Percentiles rank a stretch among this genome's conserved stretches.
phyloP scores from a whole-genome alignment of 768 basidiomycete genomes.

The Leccinum barrowsii region DNA sequence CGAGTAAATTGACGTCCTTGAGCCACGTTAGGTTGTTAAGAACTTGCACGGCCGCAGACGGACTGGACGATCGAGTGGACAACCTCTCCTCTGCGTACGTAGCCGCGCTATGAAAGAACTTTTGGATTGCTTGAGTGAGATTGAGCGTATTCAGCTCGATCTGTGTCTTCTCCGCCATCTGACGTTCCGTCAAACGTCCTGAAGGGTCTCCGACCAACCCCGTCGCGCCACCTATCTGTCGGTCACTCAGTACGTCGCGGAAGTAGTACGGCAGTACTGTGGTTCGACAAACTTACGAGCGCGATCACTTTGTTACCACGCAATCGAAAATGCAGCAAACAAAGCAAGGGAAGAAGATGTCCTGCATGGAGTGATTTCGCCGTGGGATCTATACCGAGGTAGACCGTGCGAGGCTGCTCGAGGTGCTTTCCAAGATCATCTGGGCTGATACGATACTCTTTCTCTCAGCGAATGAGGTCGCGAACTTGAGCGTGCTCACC shows the following conservation, averaged over 20 bases:
- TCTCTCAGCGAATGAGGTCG: conserved; percentile 2
- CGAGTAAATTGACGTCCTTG: conserved; percentile 64
- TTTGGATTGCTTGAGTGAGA: conserved; percentile 62
- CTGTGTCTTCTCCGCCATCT: conserved; percentile 54
- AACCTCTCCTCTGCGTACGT: conserved; percentile 50
- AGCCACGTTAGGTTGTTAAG: conserved; percentile 81
- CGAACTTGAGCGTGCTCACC: conserved; percentile 21
- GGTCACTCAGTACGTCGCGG: neutral
- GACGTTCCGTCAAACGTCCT: conserved; percentile 79
- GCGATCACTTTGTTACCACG: conserved; percentile 82
- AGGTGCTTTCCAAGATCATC: conserved; percentile 40
- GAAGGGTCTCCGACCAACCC: conserved; percentile 97
- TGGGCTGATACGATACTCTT: conserved; percentile 30
- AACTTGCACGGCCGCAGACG: conserved; percentile 35
- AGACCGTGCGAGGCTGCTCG: conserved; percentile 50
- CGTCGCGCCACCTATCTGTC: conserved; percentile 91
- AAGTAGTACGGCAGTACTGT: neutral
- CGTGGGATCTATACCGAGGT: conserved; percentile 92
- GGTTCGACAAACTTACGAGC: conserved; percentile 53
- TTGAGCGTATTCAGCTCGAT: conserved; percentile 63
- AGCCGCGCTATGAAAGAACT: conserved; percentile 67
- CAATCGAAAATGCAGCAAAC: conserved; percentile 81
- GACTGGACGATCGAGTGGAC: conserved; percentile 4
- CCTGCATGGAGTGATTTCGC: conserved; percentile 89
- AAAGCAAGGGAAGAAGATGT: conserved; percentile 86